phyloP scores from a whole-genome alignment of 2,329 filamentous ascomycete species.

The Podosphaera xanthii region DNA sequence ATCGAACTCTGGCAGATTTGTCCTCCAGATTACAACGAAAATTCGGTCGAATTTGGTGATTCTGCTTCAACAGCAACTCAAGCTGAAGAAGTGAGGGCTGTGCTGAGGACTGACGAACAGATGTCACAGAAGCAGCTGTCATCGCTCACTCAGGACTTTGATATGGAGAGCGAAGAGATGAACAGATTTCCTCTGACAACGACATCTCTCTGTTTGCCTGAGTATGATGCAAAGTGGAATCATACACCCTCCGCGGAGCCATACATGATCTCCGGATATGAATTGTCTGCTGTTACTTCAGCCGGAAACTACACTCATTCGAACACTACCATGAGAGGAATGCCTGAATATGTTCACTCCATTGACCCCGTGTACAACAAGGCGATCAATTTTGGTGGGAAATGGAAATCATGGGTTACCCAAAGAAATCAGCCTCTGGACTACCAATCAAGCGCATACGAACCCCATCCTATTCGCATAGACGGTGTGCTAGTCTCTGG shows the following conservation, averaged over 20 bases:
- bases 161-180: constrained; percentile 23
- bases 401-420: constrained; percentile 9
- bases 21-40: constrained; percentile 37
- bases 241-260: constrained; percentile 22
- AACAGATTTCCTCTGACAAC: constrained; percentile 17
- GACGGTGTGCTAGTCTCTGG: constrained; percentile 6
- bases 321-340: constrained; percentile 21
- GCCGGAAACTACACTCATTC: constrained; percentile 22
- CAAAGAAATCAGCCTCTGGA: constrained; percentile 14
- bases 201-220: constrained; percentile 22
- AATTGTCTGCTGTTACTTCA: constrained; percentile 29
- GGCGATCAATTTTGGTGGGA: constrained; percentile 9
- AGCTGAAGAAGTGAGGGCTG: constrained; percentile 30
- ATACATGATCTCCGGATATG: constrained; percentile 69
- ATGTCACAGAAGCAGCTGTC: constrained; percentile 20
- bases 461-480: constrained; percentile 8
- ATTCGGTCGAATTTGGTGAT: constrained; percentile 32
- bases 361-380: constrained; percentile 44
- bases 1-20: constrained; percentile 72
- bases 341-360: constrained; percentile 26
- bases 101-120: constrained; percentile 33
- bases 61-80: constrained; percentile 33
- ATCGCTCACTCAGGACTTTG: constrained; percentile 18
- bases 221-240: constrained; percentile 31
- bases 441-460: constrained; percentile 14